phyloP scores from a whole-genome alignment of 2,329 filamentous ascomycete genomes.

The Alternaria sp. region DNA sequence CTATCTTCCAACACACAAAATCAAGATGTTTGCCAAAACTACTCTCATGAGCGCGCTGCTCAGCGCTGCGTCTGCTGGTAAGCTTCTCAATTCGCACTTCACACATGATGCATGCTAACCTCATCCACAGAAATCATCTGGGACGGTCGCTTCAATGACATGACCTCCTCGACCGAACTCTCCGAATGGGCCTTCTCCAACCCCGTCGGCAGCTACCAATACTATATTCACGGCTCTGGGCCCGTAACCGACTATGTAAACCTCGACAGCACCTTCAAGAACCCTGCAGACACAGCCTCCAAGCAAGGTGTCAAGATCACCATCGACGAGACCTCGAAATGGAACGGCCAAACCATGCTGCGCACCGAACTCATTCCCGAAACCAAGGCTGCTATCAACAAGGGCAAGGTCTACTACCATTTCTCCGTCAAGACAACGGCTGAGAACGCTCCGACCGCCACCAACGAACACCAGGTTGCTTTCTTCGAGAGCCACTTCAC shows the following conservation, averaged over 20 bases:
- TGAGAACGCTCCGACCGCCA: slow-evolving; percentile 67
- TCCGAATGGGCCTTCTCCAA: slow-evolving; percentile 71
- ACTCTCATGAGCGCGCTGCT: slow-evolving; percentile 45
- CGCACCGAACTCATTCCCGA: slow-evolving; percentile 78
- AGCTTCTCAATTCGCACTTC: not conserved
- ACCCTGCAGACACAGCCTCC: slow-evolving; percentile 68
- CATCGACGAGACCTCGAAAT: slow-evolving; percentile 70
- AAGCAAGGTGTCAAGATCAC: slow-evolving; percentile 73
- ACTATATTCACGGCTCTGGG: slow-evolving; percentile 76
- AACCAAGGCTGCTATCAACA: slow-evolving; percentile 69
- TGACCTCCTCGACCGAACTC: slow-evolving; percentile 64
- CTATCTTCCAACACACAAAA: slow-evolving; percentile 23
- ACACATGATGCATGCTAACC: not conserved
- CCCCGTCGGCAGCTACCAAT: slow-evolving; percentile 75
- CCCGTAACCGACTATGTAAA: slow-evolving; percentile 67
- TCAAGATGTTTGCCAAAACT: slow-evolving; percentile 45
- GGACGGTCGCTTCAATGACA: slow-evolving; percentile 72
- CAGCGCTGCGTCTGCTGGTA: slow-evolving; percentile 47
- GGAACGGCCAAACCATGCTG: slow-evolving; percentile 75
- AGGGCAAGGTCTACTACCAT: slow-evolving; percentile 74
- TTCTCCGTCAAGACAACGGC: slow-evolving; percentile 70
- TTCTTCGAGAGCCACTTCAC: slow-evolving; percentile 77
- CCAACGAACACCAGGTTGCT: slow-evolving; percentile 72
- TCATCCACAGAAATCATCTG: slow-evolving; percentile 61
- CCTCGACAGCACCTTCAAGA: slow-evolving; percentile 67